Conservation (phyloP, 768 basidiomycete species). For the Suillus luteus region DNA sequence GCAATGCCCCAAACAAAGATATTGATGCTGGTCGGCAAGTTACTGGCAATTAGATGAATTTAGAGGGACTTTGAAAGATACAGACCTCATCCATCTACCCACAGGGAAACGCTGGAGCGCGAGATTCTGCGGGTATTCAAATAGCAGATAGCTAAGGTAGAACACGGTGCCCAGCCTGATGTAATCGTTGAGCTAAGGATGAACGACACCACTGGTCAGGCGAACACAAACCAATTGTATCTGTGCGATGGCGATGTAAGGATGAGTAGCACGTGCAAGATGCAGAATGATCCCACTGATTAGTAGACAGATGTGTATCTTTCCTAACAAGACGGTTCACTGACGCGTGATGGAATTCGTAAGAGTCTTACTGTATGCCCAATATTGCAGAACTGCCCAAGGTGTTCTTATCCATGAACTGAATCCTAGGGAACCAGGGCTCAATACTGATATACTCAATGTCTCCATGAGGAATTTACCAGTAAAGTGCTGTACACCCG, state of each 20-base stretch:
- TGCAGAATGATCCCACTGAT: constrained; percentile 48
- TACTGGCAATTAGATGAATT: not conserved
- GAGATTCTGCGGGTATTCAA: constrained; percentile 76
- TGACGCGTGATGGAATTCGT: not conserved
- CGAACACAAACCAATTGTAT: constrained; percentile 59
- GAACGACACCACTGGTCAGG: not conserved
- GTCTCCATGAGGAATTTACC: constrained; percentile 34
- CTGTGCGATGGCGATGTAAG: constrained; percentile 31
- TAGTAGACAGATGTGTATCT: constrained; percentile 61
- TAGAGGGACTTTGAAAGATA: not conserved
- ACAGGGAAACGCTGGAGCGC: constrained; percentile 74
- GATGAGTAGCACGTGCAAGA: not conserved
- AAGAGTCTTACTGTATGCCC: constrained; percentile 56
- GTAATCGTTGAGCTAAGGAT: not conserved
- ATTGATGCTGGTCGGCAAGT: constrained; percentile 48
- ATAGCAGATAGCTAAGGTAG: constrained; percentile 68
- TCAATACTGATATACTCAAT: not conserved
- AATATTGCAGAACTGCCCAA: constrained; percentile 68
- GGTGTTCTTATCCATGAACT: constrained; percentile 79
- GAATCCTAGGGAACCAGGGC: constrained; percentile 48
- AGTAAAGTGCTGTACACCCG: constrained; percentile 50
- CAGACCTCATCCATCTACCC: constrained; percentile 79
- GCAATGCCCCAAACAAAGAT: constrained; percentile 68
- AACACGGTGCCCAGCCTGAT: constrained; percentile 74
- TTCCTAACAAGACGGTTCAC: constrained; percentile 39